Conservation (phyloP, 495 filamentous ascomycete species). For the Sabuloglossum arenarium region DNA sequence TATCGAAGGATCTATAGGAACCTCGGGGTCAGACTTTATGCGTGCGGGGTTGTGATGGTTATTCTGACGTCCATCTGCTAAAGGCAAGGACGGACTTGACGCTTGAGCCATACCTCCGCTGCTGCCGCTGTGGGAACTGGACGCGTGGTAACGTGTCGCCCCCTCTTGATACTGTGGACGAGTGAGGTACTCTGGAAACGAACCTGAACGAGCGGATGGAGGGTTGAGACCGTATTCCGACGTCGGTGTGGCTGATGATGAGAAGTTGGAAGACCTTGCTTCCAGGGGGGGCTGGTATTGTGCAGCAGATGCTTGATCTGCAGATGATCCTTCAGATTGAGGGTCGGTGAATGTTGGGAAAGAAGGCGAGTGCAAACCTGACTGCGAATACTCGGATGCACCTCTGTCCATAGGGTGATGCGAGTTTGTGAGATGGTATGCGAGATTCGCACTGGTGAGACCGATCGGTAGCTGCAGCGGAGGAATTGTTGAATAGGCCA, state of each 20-base stretch:
- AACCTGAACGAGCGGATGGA: conserved; percentile 54
- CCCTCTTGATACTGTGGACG: conserved; percentile 19
- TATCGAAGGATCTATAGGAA: conserved; percentile 98
- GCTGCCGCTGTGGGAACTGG: conserved; percentile 49
- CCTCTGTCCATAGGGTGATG: conserved; percentile 67
- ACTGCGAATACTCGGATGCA: conserved; percentile 85
- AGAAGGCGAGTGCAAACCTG: conserved; percentile 80
- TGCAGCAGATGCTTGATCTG: conserved; percentile 78
- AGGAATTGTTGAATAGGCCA: conserved; percentile 14
- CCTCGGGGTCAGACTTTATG: conserved; percentile 80
- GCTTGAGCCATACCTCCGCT: conserved; percentile 90
- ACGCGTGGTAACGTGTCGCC: conserved; percentile 42
- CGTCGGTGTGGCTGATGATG: conserved; percentile 62
- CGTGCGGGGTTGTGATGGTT: conserved; percentile 39
- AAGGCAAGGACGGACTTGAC: conserved; percentile 85
- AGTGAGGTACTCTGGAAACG: conserved; percentile 58
- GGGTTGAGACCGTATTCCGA: conserved; percentile 75
- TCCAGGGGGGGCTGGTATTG: conserved; percentile 46
- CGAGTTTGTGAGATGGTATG: conserved; percentile 12
- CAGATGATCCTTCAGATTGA: conserved; percentile 59
- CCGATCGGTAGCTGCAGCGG: conserved; percentile 9
- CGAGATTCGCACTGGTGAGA: conserved; percentile 16
- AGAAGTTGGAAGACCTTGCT: conserved; percentile 47
- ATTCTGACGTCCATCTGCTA: conserved; percentile 54
- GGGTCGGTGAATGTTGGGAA: conserved; percentile 47